Evolutionary conservation across 2,329 filamentous ascomycete genomes (phyloP), one percentile per base, ranked within the genome.

Genomic region (Fusarium tricinctum): DNA sequence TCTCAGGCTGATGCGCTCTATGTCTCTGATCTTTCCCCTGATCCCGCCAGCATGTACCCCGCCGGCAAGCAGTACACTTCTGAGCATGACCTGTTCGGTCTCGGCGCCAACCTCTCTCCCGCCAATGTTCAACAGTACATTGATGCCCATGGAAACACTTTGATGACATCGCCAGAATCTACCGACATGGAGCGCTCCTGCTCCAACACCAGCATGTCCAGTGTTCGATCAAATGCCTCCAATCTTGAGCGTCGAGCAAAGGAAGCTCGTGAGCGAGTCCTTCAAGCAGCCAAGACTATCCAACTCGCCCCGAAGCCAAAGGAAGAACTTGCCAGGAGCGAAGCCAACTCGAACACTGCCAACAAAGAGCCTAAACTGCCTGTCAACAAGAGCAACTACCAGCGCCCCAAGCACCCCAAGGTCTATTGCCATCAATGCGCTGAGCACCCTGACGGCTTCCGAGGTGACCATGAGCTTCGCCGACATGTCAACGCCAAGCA

Each of bases 401-500:
- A 84, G 49, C 89, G 92, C 17, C 91, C 91, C 26, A 87, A 88
- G 72, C 89, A 92, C 63, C 86, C 88, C 35, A 93, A 92, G 77
- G 88, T 92, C 64, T 87, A 86, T 75, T 97, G 94, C 77, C 76
- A 80, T 3, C 81, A 87, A 61, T 97, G 93, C 80, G 85, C 85
- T 51, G 89, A 92, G 56, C 87, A 92, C 52, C 90, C 90, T 0
- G 87, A 91, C 19, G 93, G 92, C 44, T 97, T 97, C 78, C 89
- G 94, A 33, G 94, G 94, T 54, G 92, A 94, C 23, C 94, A 97
- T 76, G 94, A 97, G 77, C 85, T 93, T 26, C 86, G 88, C 43
- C 85, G 91, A 19, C 91, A 93, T 70, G 85, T 85, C 53, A 86
- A 86, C 42, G 81, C 84, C 33, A 87, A 92, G 68, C 95, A 98